Conservation (phyloP, 2,329 filamentous ascomycete species). For the Penicillium sp. region DNA sequence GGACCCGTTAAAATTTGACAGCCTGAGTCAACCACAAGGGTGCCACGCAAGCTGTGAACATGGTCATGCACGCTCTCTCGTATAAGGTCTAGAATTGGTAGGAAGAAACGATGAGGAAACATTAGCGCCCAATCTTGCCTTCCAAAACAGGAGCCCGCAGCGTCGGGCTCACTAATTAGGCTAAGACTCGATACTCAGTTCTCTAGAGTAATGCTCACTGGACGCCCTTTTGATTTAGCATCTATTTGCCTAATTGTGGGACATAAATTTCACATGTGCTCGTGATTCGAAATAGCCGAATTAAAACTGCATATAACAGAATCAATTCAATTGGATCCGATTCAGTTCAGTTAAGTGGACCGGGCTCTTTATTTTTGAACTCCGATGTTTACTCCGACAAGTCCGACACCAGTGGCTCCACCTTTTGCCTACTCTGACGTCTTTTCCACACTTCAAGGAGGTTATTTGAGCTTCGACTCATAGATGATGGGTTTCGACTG, state of each 20-base stretch:
- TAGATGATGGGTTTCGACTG: neutral
- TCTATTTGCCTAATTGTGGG: neutral
- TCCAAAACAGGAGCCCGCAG: neutral
- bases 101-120: neutral
- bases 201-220: neutral
- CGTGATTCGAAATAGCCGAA: neutral
- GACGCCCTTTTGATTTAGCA: neutral
- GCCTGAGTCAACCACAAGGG: neutral
- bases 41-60: neutral
- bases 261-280: no score
- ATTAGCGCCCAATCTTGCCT: neutral
- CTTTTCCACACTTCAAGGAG: neutral
- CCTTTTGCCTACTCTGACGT: neutral
- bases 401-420: neutral
- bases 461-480: constrained; percentile 4
- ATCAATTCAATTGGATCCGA: no score
- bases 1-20: no score
- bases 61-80: neutral
- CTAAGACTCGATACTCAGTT: neutral
- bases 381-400: constrained; percentile 3
- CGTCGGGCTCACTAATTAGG: neutral
- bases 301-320: neutral
- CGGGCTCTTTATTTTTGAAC: neutral
- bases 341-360: no score
- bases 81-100: neutral